Evolutionary conservation across 2,329 filamentous ascomycete species (phyloP).

Genomic region (Pseudocercospora eumusae): DNA sequence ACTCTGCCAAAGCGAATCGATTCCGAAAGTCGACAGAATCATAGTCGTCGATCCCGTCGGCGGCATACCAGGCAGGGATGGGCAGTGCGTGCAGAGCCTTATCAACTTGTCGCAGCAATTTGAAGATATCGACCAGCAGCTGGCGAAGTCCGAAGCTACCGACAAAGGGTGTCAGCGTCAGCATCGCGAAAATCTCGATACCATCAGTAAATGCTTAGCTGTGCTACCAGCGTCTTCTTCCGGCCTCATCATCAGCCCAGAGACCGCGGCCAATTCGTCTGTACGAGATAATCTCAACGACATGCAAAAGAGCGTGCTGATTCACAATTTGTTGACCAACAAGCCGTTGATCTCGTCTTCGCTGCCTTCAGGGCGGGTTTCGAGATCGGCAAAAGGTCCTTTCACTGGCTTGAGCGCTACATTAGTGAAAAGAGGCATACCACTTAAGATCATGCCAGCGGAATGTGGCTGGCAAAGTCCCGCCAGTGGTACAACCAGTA

Average conservation of each 20-base stretch:
- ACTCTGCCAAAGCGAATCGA: conserved; percentile 73
- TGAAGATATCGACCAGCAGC: conserved; percentile 62
- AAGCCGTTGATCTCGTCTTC: conserved; percentile 92
- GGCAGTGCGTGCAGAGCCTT: conserved; percentile 72
- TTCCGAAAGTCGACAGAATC: conserved; percentile 73
- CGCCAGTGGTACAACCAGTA: conserved; percentile 57
- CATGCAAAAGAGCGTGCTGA: conserved; percentile 74
- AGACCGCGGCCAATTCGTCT: conserved; percentile 69
- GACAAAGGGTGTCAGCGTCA: conserved; percentile 43
- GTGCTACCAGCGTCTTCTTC: conserved; percentile 82
- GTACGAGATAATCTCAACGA: conserved; percentile 35
- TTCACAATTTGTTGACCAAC: conserved; percentile 93
- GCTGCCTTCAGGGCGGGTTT: conserved; percentile 69
- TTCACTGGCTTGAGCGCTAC: conserved; percentile 56
- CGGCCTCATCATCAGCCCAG: conserved; percentile 81
- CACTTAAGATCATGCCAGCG: conserved; percentile 78
- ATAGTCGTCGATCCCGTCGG: conserved; percentile 86
- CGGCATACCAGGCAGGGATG: conserved; percentile 70
- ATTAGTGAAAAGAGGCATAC: conserved; percentile 90
- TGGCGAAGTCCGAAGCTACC: conserved; percentile 28
- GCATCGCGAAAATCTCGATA: conserved; percentile 69
- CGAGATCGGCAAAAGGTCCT: conserved; percentile 31
- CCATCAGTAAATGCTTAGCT: conserved; percentile 69
- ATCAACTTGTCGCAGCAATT: conserved; percentile 94
- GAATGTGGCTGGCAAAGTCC: conserved; percentile 69